A percentile compares a stretch with the other conserved stretches of the same genome.
Conservation (phyloP, 2,329 filamentous ascomycete species). For the Sporothrix euskadiensis region DNA sequence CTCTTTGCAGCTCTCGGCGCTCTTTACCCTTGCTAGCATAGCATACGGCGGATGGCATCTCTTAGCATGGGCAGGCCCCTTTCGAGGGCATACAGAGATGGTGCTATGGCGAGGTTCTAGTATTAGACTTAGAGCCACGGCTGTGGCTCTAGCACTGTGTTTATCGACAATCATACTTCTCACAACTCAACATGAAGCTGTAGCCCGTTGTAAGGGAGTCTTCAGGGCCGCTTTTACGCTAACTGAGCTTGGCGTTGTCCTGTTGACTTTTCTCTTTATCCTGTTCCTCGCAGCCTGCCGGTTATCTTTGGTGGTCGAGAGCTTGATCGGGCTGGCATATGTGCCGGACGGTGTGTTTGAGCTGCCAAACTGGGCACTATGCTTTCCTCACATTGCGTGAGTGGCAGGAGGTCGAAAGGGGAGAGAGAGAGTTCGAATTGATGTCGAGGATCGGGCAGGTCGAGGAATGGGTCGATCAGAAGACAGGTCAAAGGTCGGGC, state of each 20-base stretch:
- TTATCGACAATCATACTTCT: no score
- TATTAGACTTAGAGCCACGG: neutral
- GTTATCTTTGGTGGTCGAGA: neutral
- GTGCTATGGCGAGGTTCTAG: neutral
- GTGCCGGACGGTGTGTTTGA: neutral
- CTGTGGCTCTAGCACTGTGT: no score
- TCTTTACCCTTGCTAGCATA: neutral
- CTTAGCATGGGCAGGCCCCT: neutral
- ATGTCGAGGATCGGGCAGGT: no score
- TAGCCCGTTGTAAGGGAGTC: no score
- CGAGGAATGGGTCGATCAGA: no score
- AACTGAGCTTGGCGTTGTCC: neutral
- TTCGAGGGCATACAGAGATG: neutral
- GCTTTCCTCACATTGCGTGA: neutral
- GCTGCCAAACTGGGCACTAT: neutral
- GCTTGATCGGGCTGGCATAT: neutral
- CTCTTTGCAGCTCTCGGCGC: neutral
- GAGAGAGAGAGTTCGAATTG: no score
- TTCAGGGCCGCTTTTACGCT: no score
- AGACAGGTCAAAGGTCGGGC: no score
- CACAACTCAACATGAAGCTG: no score
- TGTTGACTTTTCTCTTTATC: neutral
- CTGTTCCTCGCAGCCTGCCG: neutral
- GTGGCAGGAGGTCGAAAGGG: neutral
- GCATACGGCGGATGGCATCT: neutral